Evolutionary conservation across 495 filamentous ascomycete species (phyloP), one percentile per base, ranked within the genome.

Genomic region (Neurospora sp.): DNA sequence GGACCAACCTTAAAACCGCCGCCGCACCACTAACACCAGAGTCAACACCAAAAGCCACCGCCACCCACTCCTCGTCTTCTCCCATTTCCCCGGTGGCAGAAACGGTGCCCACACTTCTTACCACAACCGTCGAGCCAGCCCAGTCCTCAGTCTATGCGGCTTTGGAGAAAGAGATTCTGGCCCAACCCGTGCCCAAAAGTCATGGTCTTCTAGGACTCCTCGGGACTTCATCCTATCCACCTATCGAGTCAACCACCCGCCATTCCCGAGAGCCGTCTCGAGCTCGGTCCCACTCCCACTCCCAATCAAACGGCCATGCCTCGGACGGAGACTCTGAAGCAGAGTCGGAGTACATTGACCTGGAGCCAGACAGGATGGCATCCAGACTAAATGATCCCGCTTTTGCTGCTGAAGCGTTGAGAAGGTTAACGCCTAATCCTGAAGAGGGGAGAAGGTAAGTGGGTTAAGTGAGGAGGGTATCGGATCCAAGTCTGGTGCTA

Each of bases 281-380:
- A 13, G 69, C 86, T 45, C 80, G 85, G 37, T 85, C 85, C 11
- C 79, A 82, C 13, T 86, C 85, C 13, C 84, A 83, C 3, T 76
- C 77, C 0, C 76, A 73, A 37, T 59, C 48, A 28, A 21, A 59
- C 7, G 54, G 54, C 3, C 28, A 19, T 62, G 13, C 54, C 13
- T 62, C 54, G 28, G 54, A 62, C 28, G 54, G 15, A 4, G 54
- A 34, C 3, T 62, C 54, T 17, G 54, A 62, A 19, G 28, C 54
- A 34, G 54, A 34, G 28, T 62, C 54, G 7, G 54, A 62, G 28
- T 39, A 74, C 21, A 31, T 73, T 2, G 90, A 92, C 71, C 78
- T 91, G 59, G 84, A 90, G 0, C 90, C 89, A 0, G 90, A 92
- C 76, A 88, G 89, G 66, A 92, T 92, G 90, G 89, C 87, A 4